A percentile compares a stretch with the other conserved stretches of the same genome.
phyloP scores from a whole-genome alignment of 176 grass and related monocot species.

The bread wheat (Triticum aestivum) region DNA sequence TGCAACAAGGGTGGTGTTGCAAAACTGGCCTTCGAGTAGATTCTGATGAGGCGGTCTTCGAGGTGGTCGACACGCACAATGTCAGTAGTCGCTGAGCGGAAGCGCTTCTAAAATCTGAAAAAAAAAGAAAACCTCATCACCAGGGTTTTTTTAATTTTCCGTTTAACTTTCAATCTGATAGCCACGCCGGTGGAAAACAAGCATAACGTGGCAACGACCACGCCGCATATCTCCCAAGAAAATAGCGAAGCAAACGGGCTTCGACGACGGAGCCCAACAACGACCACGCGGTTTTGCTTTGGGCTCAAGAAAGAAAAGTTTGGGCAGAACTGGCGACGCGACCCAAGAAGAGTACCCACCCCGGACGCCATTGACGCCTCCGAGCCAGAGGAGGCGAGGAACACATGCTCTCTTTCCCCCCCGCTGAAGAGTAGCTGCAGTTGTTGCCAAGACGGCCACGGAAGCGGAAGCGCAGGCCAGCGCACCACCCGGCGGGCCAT shows the following conservation, averaged over 20 bases:
- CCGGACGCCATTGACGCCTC: constrained; percentile 35
- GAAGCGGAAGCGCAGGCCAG: not conserved
- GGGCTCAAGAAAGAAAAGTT: constrained; percentile 35
- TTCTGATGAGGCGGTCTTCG: no score
- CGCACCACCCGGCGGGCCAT: not conserved
- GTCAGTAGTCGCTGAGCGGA: no score
- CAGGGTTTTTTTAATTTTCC: no score
- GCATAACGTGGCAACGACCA: not conserved
- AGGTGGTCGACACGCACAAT: no score
- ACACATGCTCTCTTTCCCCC: constrained; percentile 15
- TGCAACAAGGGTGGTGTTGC: no score
- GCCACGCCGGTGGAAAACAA: not conserved
- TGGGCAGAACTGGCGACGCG: not conserved
- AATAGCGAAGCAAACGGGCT: constrained; percentile 14
- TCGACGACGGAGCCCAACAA: not conserved
- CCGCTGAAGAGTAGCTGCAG: not conserved
- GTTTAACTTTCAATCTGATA: not conserved
- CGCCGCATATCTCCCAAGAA: not conserved
- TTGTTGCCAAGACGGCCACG: constrained; percentile 25
- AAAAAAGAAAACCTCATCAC: no score
- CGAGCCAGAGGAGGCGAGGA: constrained; percentile 27
- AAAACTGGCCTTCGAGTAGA: no score
- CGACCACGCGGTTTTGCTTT: not conserved
- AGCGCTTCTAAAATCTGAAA: no score
- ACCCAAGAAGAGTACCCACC: not conserved